Percentiles rank a stretch among this genome's conserved stretches.
phyloP scores from a whole-genome alignment of 768 basidiomycete genomes.

The Podaxis sp. region DNA sequence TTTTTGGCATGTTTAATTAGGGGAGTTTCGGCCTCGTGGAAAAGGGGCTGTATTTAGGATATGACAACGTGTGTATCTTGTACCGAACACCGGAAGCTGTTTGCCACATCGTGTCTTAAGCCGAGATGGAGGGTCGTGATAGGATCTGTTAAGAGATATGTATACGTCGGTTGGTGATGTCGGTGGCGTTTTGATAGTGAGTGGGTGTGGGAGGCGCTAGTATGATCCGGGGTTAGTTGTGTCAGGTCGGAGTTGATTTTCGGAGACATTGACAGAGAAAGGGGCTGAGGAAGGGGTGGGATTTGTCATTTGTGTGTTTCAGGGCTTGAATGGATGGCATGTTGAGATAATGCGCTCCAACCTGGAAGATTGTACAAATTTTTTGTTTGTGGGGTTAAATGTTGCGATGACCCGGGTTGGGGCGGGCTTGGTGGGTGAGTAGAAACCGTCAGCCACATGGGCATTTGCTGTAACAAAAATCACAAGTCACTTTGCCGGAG shows the following conservation, averaged over 20 bases:
- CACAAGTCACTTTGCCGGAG: slow-evolving; percentile 85
- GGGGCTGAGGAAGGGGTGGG: no score
- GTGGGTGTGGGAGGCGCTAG: neutral
- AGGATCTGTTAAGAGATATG: neutral
- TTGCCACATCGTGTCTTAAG: no score
- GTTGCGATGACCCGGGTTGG: neutral
- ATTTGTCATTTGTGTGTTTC: no score
- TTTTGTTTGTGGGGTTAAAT: neutral
- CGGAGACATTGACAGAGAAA: no score
- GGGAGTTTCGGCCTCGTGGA: neutral
- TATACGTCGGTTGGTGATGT: neutral
- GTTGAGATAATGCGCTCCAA: no score
- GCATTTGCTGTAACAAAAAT: neutral
- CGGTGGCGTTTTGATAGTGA: neutral
- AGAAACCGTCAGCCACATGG: neutral
- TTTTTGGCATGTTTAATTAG: no score
- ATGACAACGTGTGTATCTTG: no score
- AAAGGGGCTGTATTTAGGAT: neutral
- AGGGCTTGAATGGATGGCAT: no score
- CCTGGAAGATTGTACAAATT: no score
- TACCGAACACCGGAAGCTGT: no score
- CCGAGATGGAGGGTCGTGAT: neutral
- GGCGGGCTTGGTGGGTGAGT: neutral
- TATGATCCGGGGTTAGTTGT: neutral
- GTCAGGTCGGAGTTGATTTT: no score